phyloP scores from a whole-genome alignment of 2,329 filamentous ascomycete genomes.

The Diplocarpon rosae region DNA sequence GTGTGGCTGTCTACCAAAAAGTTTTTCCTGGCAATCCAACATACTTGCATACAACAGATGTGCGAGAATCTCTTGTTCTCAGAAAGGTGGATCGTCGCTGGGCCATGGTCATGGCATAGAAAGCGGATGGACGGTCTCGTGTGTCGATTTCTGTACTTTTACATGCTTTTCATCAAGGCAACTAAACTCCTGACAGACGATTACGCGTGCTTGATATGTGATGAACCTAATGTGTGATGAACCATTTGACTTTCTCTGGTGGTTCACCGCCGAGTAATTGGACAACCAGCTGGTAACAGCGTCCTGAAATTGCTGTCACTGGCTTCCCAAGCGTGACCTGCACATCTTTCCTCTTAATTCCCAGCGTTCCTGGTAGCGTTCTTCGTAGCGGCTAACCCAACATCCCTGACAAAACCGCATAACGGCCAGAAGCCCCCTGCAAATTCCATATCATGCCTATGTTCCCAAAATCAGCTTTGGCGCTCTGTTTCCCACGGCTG shows the following conservation, averaged over 20 bases:
- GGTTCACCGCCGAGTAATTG: background rate
- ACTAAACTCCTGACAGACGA: conserved; percentile 10
- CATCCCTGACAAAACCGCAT: conserved; percentile 20
- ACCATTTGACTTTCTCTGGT: background rate
- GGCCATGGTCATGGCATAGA: conserved; percentile 8
- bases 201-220: background rate
- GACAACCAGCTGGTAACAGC: background rate
- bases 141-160: conserved; percentile 20
- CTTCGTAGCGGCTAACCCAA: conserved; percentile 6
- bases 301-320: no score
- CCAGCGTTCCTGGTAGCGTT: no score
- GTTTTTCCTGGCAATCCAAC: conserved; percentile 5
- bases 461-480: no score
- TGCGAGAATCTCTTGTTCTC: no score
- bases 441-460: conserved; percentile 73
- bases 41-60: no score
- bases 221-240: background rate
- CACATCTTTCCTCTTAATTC: no score
- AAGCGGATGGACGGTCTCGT: conserved; percentile 10
- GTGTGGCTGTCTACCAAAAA: conserved; percentile 15
- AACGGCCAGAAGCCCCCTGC: conserved; percentile 53
- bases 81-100: no score
- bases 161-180: conserved; percentile 14
- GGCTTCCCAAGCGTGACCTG: no score
- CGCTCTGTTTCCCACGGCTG: no score